Evolutionary conservation across 2,329 filamentous ascomycete genomes (phyloP).

Genomic region (Neofusicoccum sp.): DNA sequence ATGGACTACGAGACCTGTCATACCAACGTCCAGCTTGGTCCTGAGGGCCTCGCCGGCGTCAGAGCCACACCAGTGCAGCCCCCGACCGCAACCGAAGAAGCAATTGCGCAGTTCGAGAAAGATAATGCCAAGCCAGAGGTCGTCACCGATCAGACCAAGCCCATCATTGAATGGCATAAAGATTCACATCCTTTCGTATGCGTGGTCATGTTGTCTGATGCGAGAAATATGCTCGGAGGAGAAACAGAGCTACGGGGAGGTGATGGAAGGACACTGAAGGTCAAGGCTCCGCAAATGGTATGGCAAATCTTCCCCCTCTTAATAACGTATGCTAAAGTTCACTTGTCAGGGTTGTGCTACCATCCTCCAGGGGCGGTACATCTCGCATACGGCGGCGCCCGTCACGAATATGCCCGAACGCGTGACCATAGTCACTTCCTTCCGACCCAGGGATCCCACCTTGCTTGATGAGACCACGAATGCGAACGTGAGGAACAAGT

Average conservation of each 20-base stretch:
- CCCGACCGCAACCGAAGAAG: neutral
- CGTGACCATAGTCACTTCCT: slow-evolving; percentile 52
- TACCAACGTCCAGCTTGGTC: slow-evolving; percentile 43
- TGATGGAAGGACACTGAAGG: slow-evolving; percentile 48
- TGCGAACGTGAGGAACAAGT: slow-evolving; percentile 35
- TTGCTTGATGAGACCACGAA: slow-evolving; percentile 46
- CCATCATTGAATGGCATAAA: slow-evolving; percentile 48
- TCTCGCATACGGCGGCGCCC: slow-evolving; percentile 47
- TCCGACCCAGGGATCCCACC: slow-evolving; percentile 46
- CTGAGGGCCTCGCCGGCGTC: neutral
- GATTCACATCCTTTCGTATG: slow-evolving; percentile 57
- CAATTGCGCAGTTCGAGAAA: neutral
- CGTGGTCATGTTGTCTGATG: slow-evolving; percentile 55
- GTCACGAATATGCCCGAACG: slow-evolving; percentile 47
- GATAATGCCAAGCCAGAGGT: neutral
- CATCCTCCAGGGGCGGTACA: slow-evolving; percentile 51
- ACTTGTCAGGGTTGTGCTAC: slow-evolving; percentile 34
- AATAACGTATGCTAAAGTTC: neutral
- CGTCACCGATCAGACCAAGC: neutral
- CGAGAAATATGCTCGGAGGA: slow-evolving; percentile 51
- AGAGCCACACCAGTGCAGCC: neutral
- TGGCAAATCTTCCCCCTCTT: slow-evolving; percentile 6
- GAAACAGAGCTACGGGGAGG: slow-evolving; percentile 64
- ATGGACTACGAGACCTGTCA: slow-evolving; percentile 61
- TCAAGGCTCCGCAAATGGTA: slow-evolving; percentile 49